Base-by-base conservation (phyloP, 306 rosid species). In the Oxytropis ochrocephala region DNA sequence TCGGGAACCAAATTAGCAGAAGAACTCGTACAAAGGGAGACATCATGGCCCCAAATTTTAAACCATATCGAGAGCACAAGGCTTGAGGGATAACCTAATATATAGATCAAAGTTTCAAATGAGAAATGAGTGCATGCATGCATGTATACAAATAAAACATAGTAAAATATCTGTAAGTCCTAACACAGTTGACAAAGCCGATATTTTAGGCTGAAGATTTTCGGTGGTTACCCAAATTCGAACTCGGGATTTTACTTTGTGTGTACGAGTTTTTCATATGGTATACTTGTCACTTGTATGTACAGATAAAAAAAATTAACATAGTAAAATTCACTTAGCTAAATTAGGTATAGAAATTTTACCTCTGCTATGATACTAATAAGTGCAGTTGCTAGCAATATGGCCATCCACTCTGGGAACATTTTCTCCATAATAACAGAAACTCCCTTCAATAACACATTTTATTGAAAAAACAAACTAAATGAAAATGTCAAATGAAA, bases 1-100 rank as follows among this genome's bases (percentile, higher is more conserved):
- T 7, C 27, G 96, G 93, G 71, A 81, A 76, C 82, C 81, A 82
- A 70, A 85, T 21, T 62, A 90, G 9, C 29, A 73, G 38, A 32
- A 78, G 78, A 32, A 59, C 53, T 73, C 75, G 69, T 65, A 78
- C 82, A 67, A 78, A 66, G 6, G 82, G 82, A 58, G 82, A 41
- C 70, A 78, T 58, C 1, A 59, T 18, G 4, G 82, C 82, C 0
- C 75, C 82, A 42, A 78, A 77, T 58, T 59, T 66, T 67, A 78
- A 78, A 66, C 82, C 82, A 59, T 78, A 73, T 30, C 75, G 52
- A 67, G 78, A 78, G 36, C 69, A 57, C 60, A 78, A 67, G 7
- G 82, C 78, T 78, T 78, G 82, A 41, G 82, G 82, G 17, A 78
- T 66, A 52, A 78, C 32, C 82, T 78, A 36, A 4, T 1, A 55